Percentiles rank a stretch among this genome's conserved stretches.
These are phyloP conservation scores for Euphrasia arctica DNA, from an alignment of 305 asterid species.

Conservation along the genomic window DNA sequence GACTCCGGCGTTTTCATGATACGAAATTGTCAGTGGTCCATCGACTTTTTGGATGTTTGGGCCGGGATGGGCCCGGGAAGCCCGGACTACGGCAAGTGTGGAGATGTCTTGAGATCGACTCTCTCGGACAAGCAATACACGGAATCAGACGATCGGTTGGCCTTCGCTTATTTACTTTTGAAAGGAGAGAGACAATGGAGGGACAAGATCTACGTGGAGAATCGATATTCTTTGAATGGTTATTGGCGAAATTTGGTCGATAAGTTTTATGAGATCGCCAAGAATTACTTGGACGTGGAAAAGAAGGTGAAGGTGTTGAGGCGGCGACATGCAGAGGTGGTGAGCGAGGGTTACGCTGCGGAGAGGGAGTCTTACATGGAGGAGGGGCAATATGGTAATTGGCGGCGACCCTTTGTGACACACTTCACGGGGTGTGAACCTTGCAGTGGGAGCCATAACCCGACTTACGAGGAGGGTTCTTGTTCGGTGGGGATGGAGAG, in stretches of 20 bases:
- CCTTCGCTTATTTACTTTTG: conserved; percentile 48
- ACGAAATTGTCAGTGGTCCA: conserved; percentile 74
- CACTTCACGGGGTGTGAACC: conserved; percentile 91
- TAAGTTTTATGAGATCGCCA: conserved; percentile 26
- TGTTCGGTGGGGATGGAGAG: conserved; percentile 70
- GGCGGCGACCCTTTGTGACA: conserved; percentile 63
- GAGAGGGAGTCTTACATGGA: conserved; percentile 23
- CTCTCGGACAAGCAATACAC: conserved; percentile 46
- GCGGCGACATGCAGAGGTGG: conserved; percentile 24
- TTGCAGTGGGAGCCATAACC: conserved; percentile 68
- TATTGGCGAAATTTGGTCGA: conserved; percentile 55
- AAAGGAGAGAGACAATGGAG: conserved; percentile 49
- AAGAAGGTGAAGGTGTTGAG: conserved; percentile 13
- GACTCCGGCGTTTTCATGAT: conserved; percentile 67
- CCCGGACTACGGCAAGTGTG: conserved; percentile 52
- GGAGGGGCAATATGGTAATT: neutral
- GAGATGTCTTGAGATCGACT: conserved; percentile 35
- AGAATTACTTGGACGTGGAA: conserved; percentile 1
- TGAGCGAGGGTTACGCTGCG: conserved; percentile 30
- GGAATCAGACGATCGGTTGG: conserved; percentile 66
- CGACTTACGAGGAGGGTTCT: conserved; percentile 46
- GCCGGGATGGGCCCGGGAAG: conserved; percentile 65
- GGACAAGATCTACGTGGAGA: conserved; percentile 54
- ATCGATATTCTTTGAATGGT: conserved; percentile 48
- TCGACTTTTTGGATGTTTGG: conserved; percentile 64